phyloP scores from a whole-genome alignment of 352 stramenopile species.

The Pythium angustatum region DNA sequence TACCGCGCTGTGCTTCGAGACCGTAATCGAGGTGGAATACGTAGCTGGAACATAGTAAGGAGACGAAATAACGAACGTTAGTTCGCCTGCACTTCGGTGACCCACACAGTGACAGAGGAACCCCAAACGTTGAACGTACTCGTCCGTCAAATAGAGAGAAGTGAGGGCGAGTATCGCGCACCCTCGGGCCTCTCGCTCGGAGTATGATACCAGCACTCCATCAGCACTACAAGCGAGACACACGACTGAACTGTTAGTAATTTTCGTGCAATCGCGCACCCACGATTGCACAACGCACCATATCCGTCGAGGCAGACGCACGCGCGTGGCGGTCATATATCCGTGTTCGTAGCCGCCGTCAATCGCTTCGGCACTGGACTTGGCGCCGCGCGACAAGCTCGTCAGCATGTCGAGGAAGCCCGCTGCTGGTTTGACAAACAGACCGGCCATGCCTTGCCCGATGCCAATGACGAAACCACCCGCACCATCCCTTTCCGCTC shows the following conservation, averaged over 20 bases:
- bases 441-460: constrained; percentile 75
- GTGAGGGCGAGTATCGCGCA: constrained; percentile 80
- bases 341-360: constrained; percentile 53
- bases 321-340: constrained; percentile 55
- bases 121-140: constrained; percentile 54
- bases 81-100: neutral
- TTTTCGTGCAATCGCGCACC: neutral
- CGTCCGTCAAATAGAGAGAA: constrained; percentile 70
- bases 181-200: constrained; percentile 70
- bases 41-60: constrained; percentile 42
- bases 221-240: constrained; percentile 46
- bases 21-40: constrained; percentile 85
- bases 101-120: neutral
- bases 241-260: constrained; percentile 4
- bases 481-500: constrained; percentile 74
- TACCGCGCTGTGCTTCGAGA: constrained; percentile 55
- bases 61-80: constrained; percentile 4
- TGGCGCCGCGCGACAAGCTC: constrained; percentile 75
- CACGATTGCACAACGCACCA: constrained; percentile 47
- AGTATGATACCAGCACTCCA: constrained; percentile 80
- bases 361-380: constrained; percentile 80
- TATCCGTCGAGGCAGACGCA: constrained; percentile 69
- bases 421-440: constrained; percentile 83
- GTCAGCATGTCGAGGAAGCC: constrained; percentile 84
- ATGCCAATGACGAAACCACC: constrained; percentile 85